Base-by-base conservation (phyloP, 768 basidiomycete genomes). In the Chalciporus pseudorubinellus region DNA sequence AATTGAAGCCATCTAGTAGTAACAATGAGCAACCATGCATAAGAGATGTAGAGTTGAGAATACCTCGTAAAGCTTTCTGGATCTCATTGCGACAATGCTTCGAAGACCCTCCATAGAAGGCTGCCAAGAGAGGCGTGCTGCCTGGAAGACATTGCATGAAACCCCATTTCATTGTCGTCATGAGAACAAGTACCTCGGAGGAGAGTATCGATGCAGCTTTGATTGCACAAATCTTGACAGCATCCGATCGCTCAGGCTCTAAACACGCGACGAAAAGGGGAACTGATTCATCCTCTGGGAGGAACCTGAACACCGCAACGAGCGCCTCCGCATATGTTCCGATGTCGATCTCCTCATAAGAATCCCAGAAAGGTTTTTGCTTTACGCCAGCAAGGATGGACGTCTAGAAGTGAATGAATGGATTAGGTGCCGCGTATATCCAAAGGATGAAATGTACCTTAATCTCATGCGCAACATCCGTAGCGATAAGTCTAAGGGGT, bases 401-500 rank as follows among this genome's bases (percentile, higher is more conserved):
- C 43, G 57, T 48, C 64, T 70, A 45, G n/a, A 29, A 14, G 16
- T 39, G 39, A 24, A 39, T 59, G 24, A 59, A 31, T 7, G 13
- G 29, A 31, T 31, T 11, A 31, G 29, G 12, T 31, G 53, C 18
- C 8, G 18, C 7, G 12, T 33, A 41, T 16, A 38, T 64, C 58
- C 72, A 73, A 45, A 46, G 28, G 13, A 26, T 26, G 33, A 43
- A 34, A 33, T 46, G 16, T 57, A 87, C 92, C 79, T 85, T 88
- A 54, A 95, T 76, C 50, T 94, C 92, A 56, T 87, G 84, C 0
- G 86, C 88, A 9, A 90, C 70, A 60, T 95, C 92, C 26, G 73
- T 69, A 0, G 87, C 87, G 26, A 92, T 71, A 14, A 81, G 69
- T 16, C 82, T 77, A 22, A 93, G 61, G 5, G 89, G 81, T 14